Conservation (phyloP, 257 asterid genomes). For the Prunella vulgaris region DNA sequence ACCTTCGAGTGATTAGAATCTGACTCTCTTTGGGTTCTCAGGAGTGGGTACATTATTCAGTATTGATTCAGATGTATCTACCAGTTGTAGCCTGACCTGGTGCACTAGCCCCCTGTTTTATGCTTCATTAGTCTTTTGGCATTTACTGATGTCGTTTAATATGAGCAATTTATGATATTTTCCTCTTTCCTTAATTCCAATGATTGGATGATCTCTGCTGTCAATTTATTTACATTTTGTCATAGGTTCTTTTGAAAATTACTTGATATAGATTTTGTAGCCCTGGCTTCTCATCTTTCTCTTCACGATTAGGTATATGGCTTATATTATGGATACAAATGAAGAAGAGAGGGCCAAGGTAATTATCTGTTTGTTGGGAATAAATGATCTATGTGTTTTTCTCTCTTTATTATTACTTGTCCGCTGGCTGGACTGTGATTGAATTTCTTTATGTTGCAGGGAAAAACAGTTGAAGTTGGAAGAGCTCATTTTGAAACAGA, state of each 20-base stretch:
- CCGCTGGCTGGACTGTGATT: constrained; percentile 5
- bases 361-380: constrained; percentile 8
- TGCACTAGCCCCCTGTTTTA: neutral
- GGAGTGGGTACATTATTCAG: neutral
- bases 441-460: constrained; percentile 36
- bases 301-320: constrained; percentile 73
- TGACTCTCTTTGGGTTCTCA: neutral
- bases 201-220: neutral
- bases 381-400: neutral
- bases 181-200: neutral
- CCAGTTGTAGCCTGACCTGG: neutral
- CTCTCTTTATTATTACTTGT: neutral
- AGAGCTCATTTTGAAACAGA: constrained; percentile 99
- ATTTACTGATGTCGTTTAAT: neutral
- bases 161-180: neutral
- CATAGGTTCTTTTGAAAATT: constrained; percentile 1
- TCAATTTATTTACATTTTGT: constrained; percentile 3
- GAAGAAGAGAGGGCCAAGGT: constrained; percentile 99
- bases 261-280: neutral
- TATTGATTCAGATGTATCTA: neutral
- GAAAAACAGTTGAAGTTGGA: constrained; percentile 97
- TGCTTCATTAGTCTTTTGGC: neutral
- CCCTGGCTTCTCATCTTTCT: constrained; percentile 6
- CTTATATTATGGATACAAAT: constrained; percentile 97
- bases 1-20: neutral